Evolutionary conservation across 2,329 filamentous ascomycete species (phyloP).

Genomic region (Plenodomus biglobosus): DNA sequence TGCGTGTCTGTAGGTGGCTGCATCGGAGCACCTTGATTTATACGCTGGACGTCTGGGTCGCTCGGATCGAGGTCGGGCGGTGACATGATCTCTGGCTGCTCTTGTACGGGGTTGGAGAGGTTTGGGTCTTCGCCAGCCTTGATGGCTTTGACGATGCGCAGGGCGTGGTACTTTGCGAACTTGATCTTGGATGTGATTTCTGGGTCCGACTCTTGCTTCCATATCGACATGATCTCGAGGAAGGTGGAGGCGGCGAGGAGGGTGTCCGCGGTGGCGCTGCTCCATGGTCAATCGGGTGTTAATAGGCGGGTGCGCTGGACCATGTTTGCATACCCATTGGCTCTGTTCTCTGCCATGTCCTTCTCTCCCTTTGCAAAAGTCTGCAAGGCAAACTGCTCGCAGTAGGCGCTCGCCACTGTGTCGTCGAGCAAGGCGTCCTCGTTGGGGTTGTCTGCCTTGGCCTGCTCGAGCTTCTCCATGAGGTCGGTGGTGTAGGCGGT

Average conservation of each 20-base stretch:
- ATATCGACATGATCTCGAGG: conserved; percentile 83
- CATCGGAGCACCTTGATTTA: conserved; percentile 45
- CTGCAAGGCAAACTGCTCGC: conserved; percentile 90
- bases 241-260: conserved; percentile 93
- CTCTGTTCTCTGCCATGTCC: conserved; percentile 78
- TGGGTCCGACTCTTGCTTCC: conserved; percentile 68
- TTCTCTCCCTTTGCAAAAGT: conserved; percentile 83
- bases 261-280: conserved; percentile 86
- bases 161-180: conserved; percentile 93
- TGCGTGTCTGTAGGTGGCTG: conserved; percentile 24
- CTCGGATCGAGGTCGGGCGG: conserved; percentile 59
- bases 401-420: conserved; percentile 81
- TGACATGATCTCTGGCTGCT: conserved; percentile 42
- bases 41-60: conserved; percentile 64
- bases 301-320: not conserved
- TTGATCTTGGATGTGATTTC: conserved; percentile 87
- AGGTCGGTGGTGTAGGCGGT: conserved; percentile 77
- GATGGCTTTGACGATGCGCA: conserved; percentile 86
- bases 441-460: conserved; percentile 69
- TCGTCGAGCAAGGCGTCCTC: conserved; percentile 89
- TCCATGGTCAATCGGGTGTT: conserved; percentile 6
- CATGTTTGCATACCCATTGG: conserved; percentile 63
- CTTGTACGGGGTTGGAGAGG: conserved; percentile 75
- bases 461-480: conserved; percentile 89
- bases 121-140: conserved; percentile 93